Evolutionary conservation across 805 yeast species (phyloP), one percentile per base, ranked within the genome.

Genomic region (Metschnikowia similis): DNA sequence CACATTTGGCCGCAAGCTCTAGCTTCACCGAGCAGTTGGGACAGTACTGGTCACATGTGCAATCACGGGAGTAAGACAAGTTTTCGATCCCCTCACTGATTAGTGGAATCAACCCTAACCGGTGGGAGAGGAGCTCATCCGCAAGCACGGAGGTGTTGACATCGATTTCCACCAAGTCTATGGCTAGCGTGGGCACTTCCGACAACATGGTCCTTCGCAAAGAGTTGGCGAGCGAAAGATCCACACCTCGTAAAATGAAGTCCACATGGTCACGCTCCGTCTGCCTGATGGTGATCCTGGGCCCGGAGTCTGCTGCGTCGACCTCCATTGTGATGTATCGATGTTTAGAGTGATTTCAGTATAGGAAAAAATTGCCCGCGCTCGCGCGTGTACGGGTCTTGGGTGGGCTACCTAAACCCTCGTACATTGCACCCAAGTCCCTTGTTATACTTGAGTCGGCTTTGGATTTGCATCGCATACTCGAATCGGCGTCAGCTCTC

Each of bases 41-140:
- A 71, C 99, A 94, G 72, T 94, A 92, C 65, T 91, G 95, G 66
- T 94, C 99, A 74, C 99, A 94, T 40, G 96, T 91, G 69, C 99
- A 94, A 67, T 94, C 99, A 65, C 97, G 80, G 29, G 95, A 85
- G 70, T 91, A 92, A 54, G 89, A 83, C 56, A 92, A 74, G 54
- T 84, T 80, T 45, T 89, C 96, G 41, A 91, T 89, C 53, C 88
- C 92, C 38, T 83, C 82, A 59, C 95, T 83, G 56, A 85, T 86
- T 42, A 94, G 74, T 1, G 99, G 99, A 52, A 94, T 83, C 48
- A 94, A 76, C 38, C 99, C 99, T 54, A 94, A 72, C 65, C 99
- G 77, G 69, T 94, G 99, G 30, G 97, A 84, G 51, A 94, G 81
- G 65, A 94, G 94, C 69, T 94, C 99, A 68, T 94, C 99, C 2